Evolutionary conservation across 805 yeast genomes (phyloP).

Genomic region (Candida nemodendra): DNA sequence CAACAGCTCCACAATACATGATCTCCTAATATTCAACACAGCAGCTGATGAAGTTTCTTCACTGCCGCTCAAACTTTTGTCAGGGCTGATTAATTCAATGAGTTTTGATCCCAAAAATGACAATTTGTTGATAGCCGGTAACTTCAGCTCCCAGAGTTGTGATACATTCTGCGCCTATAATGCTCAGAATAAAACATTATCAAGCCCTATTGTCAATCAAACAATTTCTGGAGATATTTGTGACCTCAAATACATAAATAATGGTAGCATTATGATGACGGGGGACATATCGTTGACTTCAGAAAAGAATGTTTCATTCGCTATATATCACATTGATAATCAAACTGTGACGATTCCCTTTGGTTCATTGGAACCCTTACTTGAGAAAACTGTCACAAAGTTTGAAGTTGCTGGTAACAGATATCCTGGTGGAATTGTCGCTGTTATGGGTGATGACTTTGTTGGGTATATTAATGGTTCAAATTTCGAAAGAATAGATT

Average conservation of each 20-base stretch:
- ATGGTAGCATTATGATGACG: conserved; percentile 39
- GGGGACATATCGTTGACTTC: conserved; percentile 49
- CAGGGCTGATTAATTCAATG: conserved; percentile 41
- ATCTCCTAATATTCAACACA: conserved; percentile 55
- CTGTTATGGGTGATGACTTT: conserved; percentile 41
- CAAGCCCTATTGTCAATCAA: conserved; percentile 30
- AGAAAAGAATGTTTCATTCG: conserved; percentile 39
- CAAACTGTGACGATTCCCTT: conserved; percentile 23
- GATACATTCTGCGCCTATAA: conserved; percentile 66
- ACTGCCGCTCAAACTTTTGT: conserved; percentile 36
- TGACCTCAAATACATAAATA: conserved; percentile 46
- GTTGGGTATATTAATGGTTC: conserved; percentile 46
- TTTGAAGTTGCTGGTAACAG: conserved; percentile 20
- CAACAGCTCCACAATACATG: conserved; percentile 31
- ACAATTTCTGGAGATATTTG: conserved; percentile 52
- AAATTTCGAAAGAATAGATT: conserved; percentile 46
- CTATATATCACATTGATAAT: conserved; percentile 51
- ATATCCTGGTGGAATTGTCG: conserved; percentile 37
- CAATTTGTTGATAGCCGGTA: conserved; percentile 69
- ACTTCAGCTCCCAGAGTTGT: conserved; percentile 54
- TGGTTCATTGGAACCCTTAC: conserved; percentile 21
- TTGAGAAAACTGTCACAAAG: conserved; percentile 33
- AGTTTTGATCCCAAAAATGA: conserved; percentile 39
- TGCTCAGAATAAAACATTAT: conserved; percentile 53
- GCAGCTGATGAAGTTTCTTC: conserved; percentile 38